Conservation (phyloP, 306 rosid species). For the Neltuma alba region DNA sequence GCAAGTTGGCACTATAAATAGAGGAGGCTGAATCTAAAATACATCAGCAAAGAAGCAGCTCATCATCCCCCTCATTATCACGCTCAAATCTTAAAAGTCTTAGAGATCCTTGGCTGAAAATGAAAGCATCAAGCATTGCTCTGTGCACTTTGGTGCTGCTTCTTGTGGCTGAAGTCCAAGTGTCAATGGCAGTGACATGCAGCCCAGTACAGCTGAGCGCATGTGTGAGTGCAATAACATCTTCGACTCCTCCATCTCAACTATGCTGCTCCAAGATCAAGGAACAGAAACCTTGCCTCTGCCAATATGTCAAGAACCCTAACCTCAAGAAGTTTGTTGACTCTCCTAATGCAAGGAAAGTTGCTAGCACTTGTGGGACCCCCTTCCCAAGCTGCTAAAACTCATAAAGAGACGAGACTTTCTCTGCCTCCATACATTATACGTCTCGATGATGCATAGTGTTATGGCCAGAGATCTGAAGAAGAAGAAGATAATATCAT, state of each 20-base stretch:
- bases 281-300: slow-evolving; percentile 97
- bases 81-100: slow-evolving; percentile 14
- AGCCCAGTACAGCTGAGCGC: slow-evolving; percentile 78
- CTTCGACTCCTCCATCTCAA: slow-evolving; percentile 71
- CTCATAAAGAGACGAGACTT: background rate
- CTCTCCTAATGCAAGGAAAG: slow-evolving; percentile 95
- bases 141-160: slow-evolving; percentile 60
- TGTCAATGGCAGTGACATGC: slow-evolving; percentile 77
- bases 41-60: slow-evolving; percentile 39
- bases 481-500: slow-evolving; percentile 23
- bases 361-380: slow-evolving; percentile 88
- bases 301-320: slow-evolving; percentile 87
- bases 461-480: slow-evolving; percentile 42
- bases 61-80: slow-evolving; percentile 13
- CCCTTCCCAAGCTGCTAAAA: slow-evolving; percentile 86
- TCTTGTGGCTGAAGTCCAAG: slow-evolving; percentile 47
- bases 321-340: slow-evolving; percentile 82
- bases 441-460: slow-evolving; percentile 37
- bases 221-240: slow-evolving; percentile 85
- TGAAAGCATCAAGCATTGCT: slow-evolving; percentile 71
- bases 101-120: slow-evolving; percentile 39
- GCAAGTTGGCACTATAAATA: slow-evolving; percentile 62
- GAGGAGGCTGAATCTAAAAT: slow-evolving; percentile 43
- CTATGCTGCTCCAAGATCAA: slow-evolving; percentile 90
- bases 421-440: slow-evolving; percentile 37